A percentile compares a stretch with the other conserved stretches of the same genome.
phyloP scores from a whole-genome alignment of 306 rosid genomes.

The Acacia crassicarpa region DNA sequence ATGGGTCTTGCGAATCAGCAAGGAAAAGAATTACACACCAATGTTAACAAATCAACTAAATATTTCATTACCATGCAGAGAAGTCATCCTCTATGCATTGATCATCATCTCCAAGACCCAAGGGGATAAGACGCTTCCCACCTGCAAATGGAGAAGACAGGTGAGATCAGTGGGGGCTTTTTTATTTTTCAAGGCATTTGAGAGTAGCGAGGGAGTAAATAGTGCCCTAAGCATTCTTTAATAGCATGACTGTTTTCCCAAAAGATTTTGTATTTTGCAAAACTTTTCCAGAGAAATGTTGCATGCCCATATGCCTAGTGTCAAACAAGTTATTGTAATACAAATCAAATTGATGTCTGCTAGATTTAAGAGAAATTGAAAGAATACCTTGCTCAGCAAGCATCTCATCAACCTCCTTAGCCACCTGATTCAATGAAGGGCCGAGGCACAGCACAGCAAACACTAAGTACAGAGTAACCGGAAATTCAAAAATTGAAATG shows the following conservation, averaged over 20 bases:
- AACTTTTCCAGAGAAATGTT: background rate
- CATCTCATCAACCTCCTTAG: constrained; percentile 63
- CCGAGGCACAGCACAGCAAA: constrained; percentile 9
- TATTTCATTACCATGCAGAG: constrained; percentile 79
- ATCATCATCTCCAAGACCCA: constrained; percentile 98
- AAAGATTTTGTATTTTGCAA: background rate
- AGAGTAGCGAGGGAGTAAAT: background rate
- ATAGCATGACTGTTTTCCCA: background rate
- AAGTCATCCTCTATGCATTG: constrained; percentile 99
- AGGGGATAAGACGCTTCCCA: constrained; percentile 73
- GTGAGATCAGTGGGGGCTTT: constrained; percentile 16
- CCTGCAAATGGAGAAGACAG: constrained; percentile 51
- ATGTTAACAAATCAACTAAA: constrained; percentile 14
- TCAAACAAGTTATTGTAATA: constrained; percentile 1
- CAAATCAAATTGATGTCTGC: background rate
- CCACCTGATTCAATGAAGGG: constrained; percentile 60
- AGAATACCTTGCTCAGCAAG: constrained; percentile 72
- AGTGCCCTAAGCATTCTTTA: background rate
- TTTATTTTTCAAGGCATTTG: background rate
- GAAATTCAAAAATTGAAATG: constrained; percentile 9
- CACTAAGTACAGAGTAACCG: background rate
- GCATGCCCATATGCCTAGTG: background rate
- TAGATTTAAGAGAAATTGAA: constrained; percentile 21
- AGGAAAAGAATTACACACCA: constrained; percentile 10
- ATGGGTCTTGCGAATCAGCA: background rate